These are phyloP conservation scores for Diaporthe ilicicola DNA, from an alignment of 2,329 filamentous ascomycete species.

Conservation along the genomic window DNA sequence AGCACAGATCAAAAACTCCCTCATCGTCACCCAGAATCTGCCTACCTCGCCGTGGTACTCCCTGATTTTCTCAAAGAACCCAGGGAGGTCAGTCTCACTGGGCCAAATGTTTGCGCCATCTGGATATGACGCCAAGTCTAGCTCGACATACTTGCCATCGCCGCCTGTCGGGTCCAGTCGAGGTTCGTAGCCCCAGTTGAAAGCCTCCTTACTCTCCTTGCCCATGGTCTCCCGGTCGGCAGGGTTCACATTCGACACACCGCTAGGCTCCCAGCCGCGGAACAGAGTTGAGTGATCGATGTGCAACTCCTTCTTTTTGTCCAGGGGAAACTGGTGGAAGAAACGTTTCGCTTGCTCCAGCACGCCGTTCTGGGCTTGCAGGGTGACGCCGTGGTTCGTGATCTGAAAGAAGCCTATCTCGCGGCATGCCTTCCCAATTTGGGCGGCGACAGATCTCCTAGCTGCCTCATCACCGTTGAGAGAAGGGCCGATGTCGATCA, in stretches of 20 bases:
- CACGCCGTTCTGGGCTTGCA: slow-evolving; percentile 33
- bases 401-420: slow-evolving; percentile 42
- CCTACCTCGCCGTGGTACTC: slow-evolving; percentile 27
- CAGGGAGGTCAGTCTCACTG: slow-evolving; percentile 14
- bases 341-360: slow-evolving; percentile 34
- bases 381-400: slow-evolving; percentile 37
- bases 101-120: slow-evolving; percentile 20
- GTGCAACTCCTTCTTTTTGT: slow-evolving; percentile 36
- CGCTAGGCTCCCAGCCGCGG: slow-evolving; percentile 33
- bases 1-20: not conserved
- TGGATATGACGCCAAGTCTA: not conserved
- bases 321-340: slow-evolving; percentile 34
- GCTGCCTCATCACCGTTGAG: not conserved
- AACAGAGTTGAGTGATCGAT: slow-evolving; percentile 31
- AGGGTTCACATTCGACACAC: slow-evolving; percentile 6
- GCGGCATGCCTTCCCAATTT: slow-evolving; percentile 27
- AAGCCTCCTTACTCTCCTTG: slow-evolving; percentile 32
- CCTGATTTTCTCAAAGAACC: slow-evolving; percentile 12
- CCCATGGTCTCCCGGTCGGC: not conserved
- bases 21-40: not conserved
- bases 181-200: slow-evolving; percentile 33
- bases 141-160: slow-evolving; percentile 16
- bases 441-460: not conserved
- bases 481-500: slow-evolving; percentile 25
- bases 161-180: slow-evolving; percentile 28